Evolutionary conservation across 1,284 basidiomycete genomes (phyloP), one percentile per base, ranked within the genome.

Genomic region (Boletellus deceptivus): DNA sequence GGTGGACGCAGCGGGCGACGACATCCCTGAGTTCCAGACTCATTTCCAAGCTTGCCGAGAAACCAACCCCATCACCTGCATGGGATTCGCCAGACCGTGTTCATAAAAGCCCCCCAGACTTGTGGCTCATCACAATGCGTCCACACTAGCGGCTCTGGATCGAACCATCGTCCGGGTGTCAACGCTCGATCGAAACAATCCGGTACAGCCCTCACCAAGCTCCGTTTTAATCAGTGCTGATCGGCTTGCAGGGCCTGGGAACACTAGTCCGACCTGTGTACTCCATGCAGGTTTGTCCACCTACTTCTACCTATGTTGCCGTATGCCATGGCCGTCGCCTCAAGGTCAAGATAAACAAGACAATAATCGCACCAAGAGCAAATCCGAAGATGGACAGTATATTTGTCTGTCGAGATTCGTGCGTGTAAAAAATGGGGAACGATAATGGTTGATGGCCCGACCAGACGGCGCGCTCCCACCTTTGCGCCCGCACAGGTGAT

Each of bases 301-400:
- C 10, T 13, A 4, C 34, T 31, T 25, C 14, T 6, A 18, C 6
- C 17, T 11, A 0, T 4, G 29, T 29, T 24, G 18, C 39, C 9
- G 16, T 35, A n/a, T 43, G 18, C 6, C 43, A 27, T 27, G 31
- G 36, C 10, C 8, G 34, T 10, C 33, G 11, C 11, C 27, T 42
- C n/a, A n/a, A 48, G 24, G 37, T 24, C 38, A 33, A 25, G 18
- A 14, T 33, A 18, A 3, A 45, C 9, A 31, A 13, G 17, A 36
- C n/a, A 20, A 43, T 24, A 22, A 6, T 59, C 7, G 18, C n/a
- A 9, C n/a, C 8, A 25, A 9, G 31, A 25, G n/a, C 5, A 33
- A 43, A 10, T 46, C 51, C 39, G 41, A 22, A 41, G 49, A 56
- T 43, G 47, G 44, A 27, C 38, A 44, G 58, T 50, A 46, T 29